Base-by-base conservation (phyloP, 2,329 filamentous ascomycete species). In the Neophaeococcomyces mojaviensis region DNA sequence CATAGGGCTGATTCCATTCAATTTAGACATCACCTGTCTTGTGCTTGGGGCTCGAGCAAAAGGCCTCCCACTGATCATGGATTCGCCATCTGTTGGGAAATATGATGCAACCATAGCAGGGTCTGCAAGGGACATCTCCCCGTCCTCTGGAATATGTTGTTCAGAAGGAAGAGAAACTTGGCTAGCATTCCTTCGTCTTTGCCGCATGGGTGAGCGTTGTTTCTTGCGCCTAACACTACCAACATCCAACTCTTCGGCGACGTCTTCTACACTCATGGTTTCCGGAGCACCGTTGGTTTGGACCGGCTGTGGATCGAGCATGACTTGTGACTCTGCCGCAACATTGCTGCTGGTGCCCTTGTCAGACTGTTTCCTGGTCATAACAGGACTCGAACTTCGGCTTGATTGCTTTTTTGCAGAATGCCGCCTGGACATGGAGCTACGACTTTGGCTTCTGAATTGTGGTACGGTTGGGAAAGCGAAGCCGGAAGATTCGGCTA, bases 51-150 rank as follows among this genome's bases (percentile, higher is more conserved):
- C 64, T 48, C 72, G 65, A 47, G 68, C 59, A 55, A 75, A 75
- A 16, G 72, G 72, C 28, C 65, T 68, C 6, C 72, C 71, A 46
- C 68, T 73, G 34, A 70, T 72, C 37, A 67, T 69, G 33, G 59
- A 55, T 9, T 47, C 24, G 18, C n/a, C 32, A 15, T 12, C 26
- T 7, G 15, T 7, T 28, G 22, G n/a, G 12, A 41, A 6, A 8
- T 44, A 32, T 26, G 32, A 15, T 18, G 26, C 19, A 28, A 44
- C 6, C 10, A 15, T 10, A 20, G 32, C 32, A 7, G 32, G n/a
- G 8, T 37, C 41, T 13, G 24, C 6, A 8, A 26, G 5, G 28
- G 22, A 34, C 13, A 24, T 19, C 7, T 35, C 38, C 13, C 41
- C 31, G 22, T 28, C 19, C 18, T 47, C 45, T 10, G 32, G 41